These are phyloP conservation scores for Heterobasidion irregulare DNA, from an alignment of 1,284 basidiomycete species.

Conservation along the genomic window DNA sequence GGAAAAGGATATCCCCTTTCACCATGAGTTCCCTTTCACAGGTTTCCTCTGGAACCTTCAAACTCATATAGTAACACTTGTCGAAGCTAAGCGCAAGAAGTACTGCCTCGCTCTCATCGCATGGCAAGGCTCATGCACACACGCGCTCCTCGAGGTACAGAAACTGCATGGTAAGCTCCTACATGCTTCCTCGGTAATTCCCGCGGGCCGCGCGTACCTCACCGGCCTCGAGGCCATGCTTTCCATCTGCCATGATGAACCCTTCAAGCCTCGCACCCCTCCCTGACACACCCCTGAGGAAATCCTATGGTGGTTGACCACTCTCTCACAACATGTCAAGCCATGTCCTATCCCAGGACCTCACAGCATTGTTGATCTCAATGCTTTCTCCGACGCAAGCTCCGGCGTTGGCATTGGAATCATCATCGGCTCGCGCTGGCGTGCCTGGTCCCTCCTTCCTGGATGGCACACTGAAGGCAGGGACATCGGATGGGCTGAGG, in stretches of 20 bases:
- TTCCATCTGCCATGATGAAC: constrained; percentile 10
- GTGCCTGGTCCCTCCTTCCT: constrained; percentile 25
- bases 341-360: constrained; percentile 2
- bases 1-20: constrained; percentile 15
- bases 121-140: constrained; percentile 21
- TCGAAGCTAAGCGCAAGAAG: not conserved
- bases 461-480: constrained; percentile 21
- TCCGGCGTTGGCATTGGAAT: constrained; percentile 28
- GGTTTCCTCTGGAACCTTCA: constrained; percentile 18
- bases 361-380: constrained; percentile 16
- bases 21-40: constrained; percentile 8
- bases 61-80: constrained; percentile 10
- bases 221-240: constrained; percentile 23
- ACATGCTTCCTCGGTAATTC: no score
- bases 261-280: constrained; percentile 19
- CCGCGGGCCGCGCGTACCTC: no score
- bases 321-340: constrained; percentile 10
- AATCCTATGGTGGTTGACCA: constrained; percentile 28
- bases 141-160: no score
- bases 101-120: constrained; percentile 9
- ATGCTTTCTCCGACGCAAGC: constrained; percentile 36
- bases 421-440: constrained; percentile 23
- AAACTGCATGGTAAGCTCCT: no score
- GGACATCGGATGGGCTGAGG: constrained; percentile 20
- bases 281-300: constrained; percentile 15